These are phyloP conservation scores for Discostella pseudostelligera DNA, from an alignment of 108 stramenopile species.

Conservation along the genomic window DNA sequence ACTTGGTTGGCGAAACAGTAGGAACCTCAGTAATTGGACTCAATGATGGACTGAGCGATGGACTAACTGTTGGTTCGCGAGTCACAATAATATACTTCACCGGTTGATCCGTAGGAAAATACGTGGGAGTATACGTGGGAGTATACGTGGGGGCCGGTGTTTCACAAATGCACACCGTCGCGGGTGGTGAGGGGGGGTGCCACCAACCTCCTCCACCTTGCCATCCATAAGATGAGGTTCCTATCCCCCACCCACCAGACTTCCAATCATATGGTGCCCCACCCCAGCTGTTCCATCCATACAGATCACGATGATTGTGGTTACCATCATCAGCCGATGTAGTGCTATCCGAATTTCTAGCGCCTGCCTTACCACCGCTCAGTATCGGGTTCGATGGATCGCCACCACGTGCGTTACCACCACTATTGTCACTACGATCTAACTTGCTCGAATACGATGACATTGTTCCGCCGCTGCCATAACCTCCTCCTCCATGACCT, in stretches of 20 bases:
- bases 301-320: neutral
- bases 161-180: neutral
- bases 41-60: too few species aligned
- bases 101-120: neutral
- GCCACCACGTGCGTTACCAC: neutral
- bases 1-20: neutral
- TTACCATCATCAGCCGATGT: neutral
- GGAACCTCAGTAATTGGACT: neutral
- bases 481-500: neutral
- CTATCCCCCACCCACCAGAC: too few species aligned
- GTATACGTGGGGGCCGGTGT: neutral
- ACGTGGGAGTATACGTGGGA: slow-evolving; percentile 8
- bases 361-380: slow-evolving; percentile 9
- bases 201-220: neutral
- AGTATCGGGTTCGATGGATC: slow-evolving; percentile 8
- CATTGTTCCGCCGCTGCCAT: neutral
- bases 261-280: neutral
- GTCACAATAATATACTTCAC: neutral
- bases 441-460: neutral
- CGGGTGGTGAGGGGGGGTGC: neutral
- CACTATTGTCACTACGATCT: neutral
- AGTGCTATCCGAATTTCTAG: too few species aligned
- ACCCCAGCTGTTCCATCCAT: neutral
- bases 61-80: neutral
- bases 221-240: neutral